Evolutionary conservation across 208 protist species (phyloP).

Genomic region (Wallacemonas sp.): DNA sequence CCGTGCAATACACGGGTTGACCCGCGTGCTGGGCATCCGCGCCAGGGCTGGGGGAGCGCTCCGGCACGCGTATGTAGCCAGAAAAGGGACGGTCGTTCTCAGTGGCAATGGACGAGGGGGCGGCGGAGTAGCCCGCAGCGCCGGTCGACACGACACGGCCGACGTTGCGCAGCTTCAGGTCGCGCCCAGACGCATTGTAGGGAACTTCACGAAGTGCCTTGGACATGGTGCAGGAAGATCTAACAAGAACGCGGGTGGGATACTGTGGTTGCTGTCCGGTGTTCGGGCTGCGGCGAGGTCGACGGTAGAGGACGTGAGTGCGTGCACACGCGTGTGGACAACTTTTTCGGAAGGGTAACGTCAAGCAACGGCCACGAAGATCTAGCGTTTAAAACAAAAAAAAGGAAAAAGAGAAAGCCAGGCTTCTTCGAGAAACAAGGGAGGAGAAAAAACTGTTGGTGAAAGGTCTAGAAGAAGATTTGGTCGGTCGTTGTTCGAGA

Average conservation of each 20-base stretch:
- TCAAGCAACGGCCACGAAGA: too few species aligned
- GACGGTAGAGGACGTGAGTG: neutral
- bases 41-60: conserved; percentile 26
- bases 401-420: neutral
- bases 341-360: too few species aligned
- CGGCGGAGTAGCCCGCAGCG: conserved; percentile 2
- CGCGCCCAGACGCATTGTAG: conserved; percentile 3
- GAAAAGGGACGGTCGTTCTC: conserved; percentile 14
- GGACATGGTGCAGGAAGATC: conserved; percentile 8
- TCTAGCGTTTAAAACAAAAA: neutral
- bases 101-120: neutral
- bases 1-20: conserved; percentile 69
- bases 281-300: neutral
- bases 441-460: conserved; percentile 1
- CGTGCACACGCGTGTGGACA: neutral
- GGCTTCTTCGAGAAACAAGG: too few species aligned
- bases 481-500: too few species aligned
- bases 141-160: neutral
- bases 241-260: neutral
- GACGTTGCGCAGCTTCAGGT: conserved; percentile 10
- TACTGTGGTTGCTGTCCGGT: neutral
- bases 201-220: conserved; percentile 19
- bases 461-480: conserved; percentile 6
- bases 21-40: conserved; percentile 46
- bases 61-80: conserved; percentile 21